Base-by-base conservation (phyloP, 495 filamentous ascomycete genomes). In the Aspergillus sclerotioniger region DNA sequence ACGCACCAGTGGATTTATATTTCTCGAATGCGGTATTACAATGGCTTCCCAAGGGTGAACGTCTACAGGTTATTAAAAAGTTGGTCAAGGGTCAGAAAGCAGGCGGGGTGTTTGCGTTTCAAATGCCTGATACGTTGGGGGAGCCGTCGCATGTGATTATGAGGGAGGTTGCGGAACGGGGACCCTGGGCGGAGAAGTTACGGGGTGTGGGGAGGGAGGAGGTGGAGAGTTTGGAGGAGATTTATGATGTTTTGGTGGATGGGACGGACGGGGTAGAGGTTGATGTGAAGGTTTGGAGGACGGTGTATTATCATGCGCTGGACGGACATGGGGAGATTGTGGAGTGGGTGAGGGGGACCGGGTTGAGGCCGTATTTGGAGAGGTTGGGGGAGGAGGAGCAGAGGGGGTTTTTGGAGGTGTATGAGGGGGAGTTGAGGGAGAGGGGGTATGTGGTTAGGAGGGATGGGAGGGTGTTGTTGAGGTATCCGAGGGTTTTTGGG, bases 1-100 rank as follows among this genome's bases (percentile, higher is more conserved):
- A 60, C 6, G 46, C 51, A 7, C 35, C 62, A 0, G 71, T 75
- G 0, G 76, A 80, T 44, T 67, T 85, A 1, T 76, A 81, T 60
- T 83, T 80, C 62, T 74, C 75, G 37, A 85, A 83, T 62, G 80
- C 81, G 9, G 79, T 80, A 3, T 76, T 83, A 53, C 82, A 85
- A 33, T 85, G 81, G 81, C 65, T 85, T 5, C 65, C 67, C 0
- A 51, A 51, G n/a, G 58, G 62, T 6, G 62, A 71, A 8, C 79
- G 80, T 3, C 67, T 85, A 10, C 56, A 65, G 0, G 65, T 76
- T 25, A 66, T 84, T 46, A 70, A 67, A 17, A 70, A 66, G 0
- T 58, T 83, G 10, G 63, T 84, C 3, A 44, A 65, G 8, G 63
- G 55, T 0, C 73, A 80, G 54, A 53, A 64, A 0, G 51, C 70